A percentile compares a stretch with the other conserved stretches of the same genome.
Conservation (phyloP, 176 grass and related monocot genomes). For the Oryza meridionalis region DNA sequence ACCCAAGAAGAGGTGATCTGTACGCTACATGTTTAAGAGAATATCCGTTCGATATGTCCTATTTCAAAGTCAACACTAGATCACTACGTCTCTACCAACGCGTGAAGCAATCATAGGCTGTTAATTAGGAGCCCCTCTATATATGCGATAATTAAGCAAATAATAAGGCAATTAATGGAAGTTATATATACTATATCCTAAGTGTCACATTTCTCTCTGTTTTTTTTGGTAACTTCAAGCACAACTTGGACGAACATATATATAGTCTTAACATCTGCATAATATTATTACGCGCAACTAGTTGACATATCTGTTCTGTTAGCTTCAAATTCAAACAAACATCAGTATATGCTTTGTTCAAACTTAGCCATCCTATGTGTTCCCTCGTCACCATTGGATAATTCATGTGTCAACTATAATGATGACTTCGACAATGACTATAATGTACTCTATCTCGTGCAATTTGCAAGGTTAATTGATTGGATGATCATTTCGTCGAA, state of each 20-base stretch:
- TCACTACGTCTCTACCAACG: neutral
- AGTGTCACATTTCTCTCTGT: neutral
- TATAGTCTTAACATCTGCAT: neutral
- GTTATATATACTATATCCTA: neutral
- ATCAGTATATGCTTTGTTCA: neutral
- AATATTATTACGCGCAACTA: neutral
- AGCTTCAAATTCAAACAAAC: neutral
- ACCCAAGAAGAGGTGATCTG: neutral
- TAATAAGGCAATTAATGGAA: neutral
- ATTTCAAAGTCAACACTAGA: neutral
- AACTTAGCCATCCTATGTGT: neutral
- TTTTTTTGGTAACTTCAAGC: neutral
- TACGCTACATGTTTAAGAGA: constrained; percentile 8
- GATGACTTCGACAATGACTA: neutral
- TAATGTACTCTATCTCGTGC: neutral
- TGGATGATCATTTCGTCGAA: neutral
- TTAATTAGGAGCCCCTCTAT: neutral
- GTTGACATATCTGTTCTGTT: neutral
- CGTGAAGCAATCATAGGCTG: neutral
- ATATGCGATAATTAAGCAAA: neutral
- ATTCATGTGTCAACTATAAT: neutral
- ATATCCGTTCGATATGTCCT: constrained; percentile 23
- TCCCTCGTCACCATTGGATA: neutral
- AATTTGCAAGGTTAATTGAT: neutral
- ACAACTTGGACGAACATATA: neutral